Base-by-base conservation (phyloP, 2,329 filamentous ascomycete species). In the Plectosphaerella sp. region DNA sequence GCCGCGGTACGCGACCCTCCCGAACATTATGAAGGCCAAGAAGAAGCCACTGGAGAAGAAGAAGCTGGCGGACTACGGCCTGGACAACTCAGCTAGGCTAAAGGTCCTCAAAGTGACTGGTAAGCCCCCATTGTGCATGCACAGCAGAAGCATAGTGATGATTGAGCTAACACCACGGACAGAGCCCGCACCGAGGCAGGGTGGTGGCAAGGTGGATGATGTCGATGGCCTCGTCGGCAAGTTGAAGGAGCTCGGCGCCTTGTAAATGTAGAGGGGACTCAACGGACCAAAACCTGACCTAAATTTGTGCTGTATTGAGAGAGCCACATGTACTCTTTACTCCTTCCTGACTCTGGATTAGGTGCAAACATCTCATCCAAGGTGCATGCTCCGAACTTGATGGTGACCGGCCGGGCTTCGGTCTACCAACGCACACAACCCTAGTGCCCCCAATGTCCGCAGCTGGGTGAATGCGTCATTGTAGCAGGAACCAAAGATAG, bases 21-120 rank as follows among this genome's bases (percentile, higher is more conserved):
- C 92, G 48, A 97, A 97, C 69, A 97, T 99, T 59, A 99, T 99
- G 94, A 99, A 97, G 87, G 94, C 94, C 50, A 99, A 99, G 88
- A 99, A 97, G 89, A 99, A 99, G 88, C 89, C 89, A 66, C 67
- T 99, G 62, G 91, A 94, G 64, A 97, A 97, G 87, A 88, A 91
- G 80, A 90, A 82, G 59, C 70, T 97, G 68, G 80, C 77, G 52
- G 94, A 99, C 67, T 88, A 89, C 69, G 90, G 89, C 2, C 73
- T 96, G 43, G 86, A 91, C 62, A 82, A 82, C 49, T 79, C 81
- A 69, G 85, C 80, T 72, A 80, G 92, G 63, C 72, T 99, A 68
- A 96, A 94, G 84, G 89, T 91, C 51, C 65, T 97, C 62, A 94
- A 94, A 81, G 92, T 99, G 58, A 84, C 82, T 47, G 88, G 87